Conservation (phyloP, 2,329 filamentous ascomycete genomes). For the Phyllosticta paracitricarpa region DNA sequence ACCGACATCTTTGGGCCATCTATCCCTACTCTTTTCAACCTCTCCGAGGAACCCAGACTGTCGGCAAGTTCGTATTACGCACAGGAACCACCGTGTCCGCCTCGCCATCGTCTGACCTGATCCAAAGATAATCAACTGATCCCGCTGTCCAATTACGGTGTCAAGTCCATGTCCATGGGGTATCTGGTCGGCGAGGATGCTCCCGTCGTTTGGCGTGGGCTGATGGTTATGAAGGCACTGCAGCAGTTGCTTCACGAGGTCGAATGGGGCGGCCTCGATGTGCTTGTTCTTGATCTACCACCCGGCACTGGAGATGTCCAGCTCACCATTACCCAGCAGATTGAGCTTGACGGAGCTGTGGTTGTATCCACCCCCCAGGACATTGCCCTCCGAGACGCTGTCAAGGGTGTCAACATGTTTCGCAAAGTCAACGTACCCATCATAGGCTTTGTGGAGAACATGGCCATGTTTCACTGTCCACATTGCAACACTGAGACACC, state of each 20-base stretch:
- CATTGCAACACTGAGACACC: constrained; percentile 40
- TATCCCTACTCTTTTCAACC: constrained; percentile 78
- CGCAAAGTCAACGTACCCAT: constrained; percentile 67
- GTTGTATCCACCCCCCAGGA: constrained; percentile 93
- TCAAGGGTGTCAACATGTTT: constrained; percentile 90
- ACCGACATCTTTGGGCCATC: constrained; percentile 96
- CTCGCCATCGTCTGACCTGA: not conserved
- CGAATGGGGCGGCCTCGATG: constrained; percentile 80
- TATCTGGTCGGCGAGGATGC: constrained; percentile 73
- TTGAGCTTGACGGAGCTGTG: constrained; percentile 75
- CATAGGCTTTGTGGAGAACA: constrained; percentile 62
- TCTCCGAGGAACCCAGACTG: constrained; percentile 68
- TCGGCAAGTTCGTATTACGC: constrained; percentile 51
- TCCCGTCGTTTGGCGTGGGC: constrained; percentile 86
- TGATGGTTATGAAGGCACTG: constrained; percentile 96
- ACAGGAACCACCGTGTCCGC: not conserved
- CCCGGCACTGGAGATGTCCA: constrained; percentile 95
- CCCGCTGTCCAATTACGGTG: constrained; percentile 84
- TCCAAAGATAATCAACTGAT: constrained; percentile 64
- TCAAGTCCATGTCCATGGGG: constrained; percentile 98
- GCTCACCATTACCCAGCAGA: constrained; percentile 90
- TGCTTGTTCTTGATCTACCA: constrained; percentile 82
- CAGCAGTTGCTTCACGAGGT: constrained; percentile 94
- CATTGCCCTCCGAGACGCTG: constrained; percentile 80
- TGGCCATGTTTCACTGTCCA: constrained; percentile 30